Evolutionary conservation across 805 yeast species (phyloP), one percentile per base, ranked within the genome.

Genomic region (Scheffersomyces stipitis): DNA sequence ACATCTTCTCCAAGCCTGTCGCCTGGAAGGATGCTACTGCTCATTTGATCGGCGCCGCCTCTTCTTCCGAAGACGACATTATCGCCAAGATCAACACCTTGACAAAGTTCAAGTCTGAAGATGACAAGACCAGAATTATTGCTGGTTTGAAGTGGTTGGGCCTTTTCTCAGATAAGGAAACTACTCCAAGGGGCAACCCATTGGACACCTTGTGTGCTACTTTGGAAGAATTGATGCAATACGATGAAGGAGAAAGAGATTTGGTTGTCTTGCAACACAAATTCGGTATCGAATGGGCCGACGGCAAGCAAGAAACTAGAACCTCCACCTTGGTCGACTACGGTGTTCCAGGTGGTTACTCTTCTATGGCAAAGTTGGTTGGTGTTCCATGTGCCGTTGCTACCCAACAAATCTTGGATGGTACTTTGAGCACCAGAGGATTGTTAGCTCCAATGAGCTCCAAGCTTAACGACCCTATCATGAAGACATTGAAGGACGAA

Each of bases 381-480:
- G 99, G 99, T 73, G 91, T 89, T 46, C 99, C 99, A 50, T 91
- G 96, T 71, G 96, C 96, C 37, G 95, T 93, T 62, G 99, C 98
- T 20, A 75, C 85, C 41, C 80, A 80, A 69, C 83, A 86, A 66
- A 85, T 93, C 45, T 76, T 93, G 54, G 80, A 85, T 51, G 96
- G 96, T 49, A 78, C 82, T 40, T 73, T 76, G 50, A 75, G 80
- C 54, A 77, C 73, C 44, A 86, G 88, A 39, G 99, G 99, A 52
- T 75, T 93, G 60, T 75, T 81, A 52, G 98, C 97, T 37, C 99
- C 99, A 60, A 85, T 87, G 77, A 71, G 88, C 44, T 84, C 95
- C 46, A 93, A 87, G 61, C 79, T 89, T 61, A 88, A 88, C 64
- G 83, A 86, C 51, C 95, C 98, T 48, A 76, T 93, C 66, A 84